These are phyloP conservation scores for Simplicillium aogashimaense DNA, from an alignment of 2,329 filamentous ascomycete genomes.

Conservation along the genomic window DNA sequence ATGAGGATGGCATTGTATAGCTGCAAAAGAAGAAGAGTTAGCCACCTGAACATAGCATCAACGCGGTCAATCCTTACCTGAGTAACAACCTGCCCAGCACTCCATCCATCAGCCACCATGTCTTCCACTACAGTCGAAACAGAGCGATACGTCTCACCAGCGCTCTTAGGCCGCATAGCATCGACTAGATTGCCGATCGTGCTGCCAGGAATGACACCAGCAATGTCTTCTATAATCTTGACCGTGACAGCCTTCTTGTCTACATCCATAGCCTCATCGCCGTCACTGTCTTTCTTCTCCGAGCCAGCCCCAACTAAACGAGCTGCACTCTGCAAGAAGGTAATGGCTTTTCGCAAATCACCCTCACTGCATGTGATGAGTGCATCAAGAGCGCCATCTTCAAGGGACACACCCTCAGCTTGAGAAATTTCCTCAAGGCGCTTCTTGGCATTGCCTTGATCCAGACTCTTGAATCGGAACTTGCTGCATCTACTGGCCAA, in stretches of 20 bases:
- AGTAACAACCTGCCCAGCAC: conserved; percentile 74
- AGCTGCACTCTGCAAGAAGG: conserved; percentile 90
- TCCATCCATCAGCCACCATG: conserved; percentile 95
- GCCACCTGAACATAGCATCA: no score
- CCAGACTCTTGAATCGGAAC: conserved; percentile 94
- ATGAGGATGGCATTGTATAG: conserved; percentile 75
- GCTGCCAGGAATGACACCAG: conserved; percentile 74
- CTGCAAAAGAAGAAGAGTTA: conserved; percentile 25
- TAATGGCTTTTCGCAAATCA: conserved; percentile 92
- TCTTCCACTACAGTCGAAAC: conserved; percentile 77
- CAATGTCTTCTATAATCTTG: conserved; percentile 83
- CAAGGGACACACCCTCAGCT: conserved; percentile 66
- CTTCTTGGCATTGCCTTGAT: conserved; percentile 72
- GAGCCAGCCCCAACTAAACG: conserved; percentile 64
- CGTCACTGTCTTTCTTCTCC: conserved; percentile 35
- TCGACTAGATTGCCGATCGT: conserved; percentile 63
- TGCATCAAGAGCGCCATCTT: conserved; percentile 70
- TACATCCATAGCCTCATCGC: conserved; percentile 52
- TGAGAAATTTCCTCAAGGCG: conserved; percentile 75
- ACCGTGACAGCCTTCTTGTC: conserved; percentile 59
- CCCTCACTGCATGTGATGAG: conserved; percentile 85
- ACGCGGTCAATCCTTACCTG: conserved; percentile 46
- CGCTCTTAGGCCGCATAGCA: conserved; percentile 64
- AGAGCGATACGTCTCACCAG: conserved; percentile 56
- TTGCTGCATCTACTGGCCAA: conserved; percentile 89